phyloP scores from a whole-genome alignment of 2,329 filamentous ascomycete species.

The Zalaria obscura region DNA sequence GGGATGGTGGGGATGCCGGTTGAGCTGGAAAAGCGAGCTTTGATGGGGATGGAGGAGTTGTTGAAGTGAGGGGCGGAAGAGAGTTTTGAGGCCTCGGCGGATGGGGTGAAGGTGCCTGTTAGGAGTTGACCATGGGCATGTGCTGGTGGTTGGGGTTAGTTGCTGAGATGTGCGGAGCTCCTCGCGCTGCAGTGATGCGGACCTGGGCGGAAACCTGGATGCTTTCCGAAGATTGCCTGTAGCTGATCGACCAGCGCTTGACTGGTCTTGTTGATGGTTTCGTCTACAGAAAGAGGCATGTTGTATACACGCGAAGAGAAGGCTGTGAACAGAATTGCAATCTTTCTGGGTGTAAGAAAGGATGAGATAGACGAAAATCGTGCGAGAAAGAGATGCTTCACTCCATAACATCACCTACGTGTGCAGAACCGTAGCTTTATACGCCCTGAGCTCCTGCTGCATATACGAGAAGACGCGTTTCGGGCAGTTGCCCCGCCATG shows the following conservation, averaged over 20 bases:
- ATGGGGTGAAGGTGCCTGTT: constrained; percentile 38
- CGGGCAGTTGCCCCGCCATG: too few species aligned
- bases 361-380: too few species aligned
- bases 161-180: constrained; percentile 2
- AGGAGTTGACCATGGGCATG: constrained; percentile 41
- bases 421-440: too few species aligned
- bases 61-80: constrained; percentile 36
- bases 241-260: constrained; percentile 10
- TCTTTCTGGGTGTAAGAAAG: too few species aligned
- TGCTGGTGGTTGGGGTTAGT: constrained; percentile 19
- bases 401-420: too few species aligned
- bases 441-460: too few species aligned
- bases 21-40: constrained; percentile 37
- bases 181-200: neutral
- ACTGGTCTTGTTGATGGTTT: constrained; percentile 8
- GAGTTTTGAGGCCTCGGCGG: constrained; percentile 27
- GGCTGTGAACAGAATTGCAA: too few species aligned
- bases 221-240: constrained; percentile 12
- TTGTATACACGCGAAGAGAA: neutral
- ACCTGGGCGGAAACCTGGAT: constrained; percentile 12
- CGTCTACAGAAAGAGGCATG: constrained; percentile 13
- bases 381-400: too few species aligned
- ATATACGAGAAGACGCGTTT: too few species aligned
- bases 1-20: constrained; percentile 36
- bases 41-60: constrained; percentile 28